Conservation (phyloP, 2,329 filamentous ascomycete genomes). For the Bipolaris oryzae region DNA sequence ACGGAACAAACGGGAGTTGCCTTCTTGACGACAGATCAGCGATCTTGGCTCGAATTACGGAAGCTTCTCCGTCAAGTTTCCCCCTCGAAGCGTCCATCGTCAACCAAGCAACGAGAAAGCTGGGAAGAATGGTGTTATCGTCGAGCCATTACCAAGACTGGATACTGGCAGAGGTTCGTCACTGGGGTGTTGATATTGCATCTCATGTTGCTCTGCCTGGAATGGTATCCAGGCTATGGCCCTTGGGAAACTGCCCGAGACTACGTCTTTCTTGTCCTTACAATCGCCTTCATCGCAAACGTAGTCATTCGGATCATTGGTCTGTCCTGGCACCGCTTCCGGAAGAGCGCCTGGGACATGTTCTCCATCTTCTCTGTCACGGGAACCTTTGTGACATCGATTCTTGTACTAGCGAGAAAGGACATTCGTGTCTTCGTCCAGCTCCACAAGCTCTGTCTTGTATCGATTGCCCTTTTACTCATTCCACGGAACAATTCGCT, state of each 20-base stretch:
- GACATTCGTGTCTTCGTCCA: conserved; percentile 69
- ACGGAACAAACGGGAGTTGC: conserved; percentile 98
- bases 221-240: conserved; percentile 77
- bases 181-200: conserved; percentile 82
- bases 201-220: conserved; percentile 79
- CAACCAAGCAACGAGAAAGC: conserved; percentile 70
- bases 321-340: conserved; percentile 88
- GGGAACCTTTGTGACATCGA: conserved; percentile 81
- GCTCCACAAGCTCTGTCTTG: conserved; percentile 92
- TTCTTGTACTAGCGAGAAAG: conserved; percentile 70
- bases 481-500: conserved; percentile 97
- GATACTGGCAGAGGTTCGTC: conserved; percentile 84
- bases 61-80: conserved; percentile 92
- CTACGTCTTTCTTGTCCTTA: conserved; percentile 79
- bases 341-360: conserved; percentile 92
- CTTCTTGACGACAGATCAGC: conserved; percentile 91
- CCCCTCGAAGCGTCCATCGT: conserved; percentile 88
- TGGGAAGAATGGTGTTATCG: conserved; percentile 97
- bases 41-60: conserved; percentile 93
- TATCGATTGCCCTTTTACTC: conserved; percentile 84
- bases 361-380: conserved; percentile 81
- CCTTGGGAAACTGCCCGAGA: conserved; percentile 76
- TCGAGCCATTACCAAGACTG: conserved; percentile 89
- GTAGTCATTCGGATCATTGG: conserved; percentile 83
- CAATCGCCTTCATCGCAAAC: conserved; percentile 81